phyloP scores from a whole-genome alignment of 805 yeast genomes.

The Blastobotrys americana region DNA sequence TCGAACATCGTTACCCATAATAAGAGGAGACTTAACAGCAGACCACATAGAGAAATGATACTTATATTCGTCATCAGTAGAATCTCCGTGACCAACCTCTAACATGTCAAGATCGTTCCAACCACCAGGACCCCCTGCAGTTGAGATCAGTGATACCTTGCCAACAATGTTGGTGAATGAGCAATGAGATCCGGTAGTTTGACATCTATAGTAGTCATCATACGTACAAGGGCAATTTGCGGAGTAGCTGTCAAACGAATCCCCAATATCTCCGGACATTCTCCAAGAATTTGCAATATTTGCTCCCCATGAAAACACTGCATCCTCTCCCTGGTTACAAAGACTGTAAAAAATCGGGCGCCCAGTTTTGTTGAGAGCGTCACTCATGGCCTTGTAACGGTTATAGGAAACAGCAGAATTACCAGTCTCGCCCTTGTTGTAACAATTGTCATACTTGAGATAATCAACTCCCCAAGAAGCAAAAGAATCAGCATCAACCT shows the following conservation, averaged over 20 bases:
- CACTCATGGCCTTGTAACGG: constrained; percentile 24
- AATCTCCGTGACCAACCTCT: constrained; percentile 27
- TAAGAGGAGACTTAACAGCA: constrained; percentile 24
- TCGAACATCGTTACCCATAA: constrained; percentile 5
- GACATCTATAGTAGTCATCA: not conserved
- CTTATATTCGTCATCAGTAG: constrained; percentile 24
- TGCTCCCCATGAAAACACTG: constrained; percentile 1
- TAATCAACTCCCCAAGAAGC: constrained; percentile 26
- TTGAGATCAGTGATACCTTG: constrained; percentile 16
- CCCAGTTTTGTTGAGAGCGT: constrained; percentile 25
- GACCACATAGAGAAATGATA: constrained; percentile 29
- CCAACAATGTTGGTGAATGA: constrained; percentile 21
- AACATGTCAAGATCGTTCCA: constrained; percentile 28
- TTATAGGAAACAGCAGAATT: constrained; percentile 15
- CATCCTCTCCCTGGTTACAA: constrained; percentile 11
- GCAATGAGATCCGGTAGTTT: constrained; percentile 21
- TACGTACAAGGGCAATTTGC: not conserved
- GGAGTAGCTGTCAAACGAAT: not conserved
- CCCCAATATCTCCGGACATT: constrained; percentile 3
- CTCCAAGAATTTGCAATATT: constrained; percentile 1
- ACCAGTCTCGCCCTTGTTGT: constrained; percentile 21
- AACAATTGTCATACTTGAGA: constrained; percentile 27
- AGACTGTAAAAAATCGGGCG: constrained; percentile 26
- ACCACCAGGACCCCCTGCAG: constrained; percentile 20
- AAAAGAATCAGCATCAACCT: constrained; percentile 23